Evolutionary conservation across 169 alveolate genomes (phyloP).

Genomic region (Plasmodium blacklocki): DNA sequence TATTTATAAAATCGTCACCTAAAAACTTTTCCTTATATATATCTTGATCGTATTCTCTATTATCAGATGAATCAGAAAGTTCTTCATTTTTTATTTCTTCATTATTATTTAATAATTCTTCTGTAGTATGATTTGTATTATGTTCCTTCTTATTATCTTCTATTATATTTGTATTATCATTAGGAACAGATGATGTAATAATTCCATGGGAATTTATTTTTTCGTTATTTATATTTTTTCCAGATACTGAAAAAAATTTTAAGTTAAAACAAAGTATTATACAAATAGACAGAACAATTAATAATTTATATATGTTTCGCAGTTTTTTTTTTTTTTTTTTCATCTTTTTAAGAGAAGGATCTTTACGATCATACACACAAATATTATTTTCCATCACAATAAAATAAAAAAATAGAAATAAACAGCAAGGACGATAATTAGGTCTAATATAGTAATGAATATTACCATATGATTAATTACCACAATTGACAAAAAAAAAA

Average conservation of each 20-base stretch:
- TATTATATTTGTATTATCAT: background rate
- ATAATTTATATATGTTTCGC: conserved; percentile 2
- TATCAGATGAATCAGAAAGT: conserved; percentile 21
- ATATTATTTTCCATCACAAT: conserved; percentile 10
- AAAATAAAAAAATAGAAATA: conserved; percentile 2
- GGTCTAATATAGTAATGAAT: no score
- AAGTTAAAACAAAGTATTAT: conserved; percentile 5
- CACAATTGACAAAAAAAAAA: no score
- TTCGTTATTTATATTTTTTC: conserved; percentile 5
- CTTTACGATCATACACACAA: background rate
- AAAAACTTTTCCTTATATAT: conserved; percentile 38
- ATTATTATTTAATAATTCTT: background rate
- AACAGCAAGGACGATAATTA: no score
- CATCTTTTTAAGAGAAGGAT: conserved; percentile 12
- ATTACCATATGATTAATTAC: no score
- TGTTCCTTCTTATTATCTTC: conserved; percentile 13
- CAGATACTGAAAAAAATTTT: conserved; percentile 8
- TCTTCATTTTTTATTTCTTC: conserved; percentile 17
- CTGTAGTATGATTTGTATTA: background rate
- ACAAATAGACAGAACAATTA: conserved; percentile 29
- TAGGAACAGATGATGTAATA: background rate
- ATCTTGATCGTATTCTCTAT: conserved; percentile 20
- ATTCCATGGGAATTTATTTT: background rate
- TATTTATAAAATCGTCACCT: conserved; percentile 9
- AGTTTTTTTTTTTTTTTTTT: conserved; percentile 33